phyloP scores from a whole-genome alignment of 176 grass and related monocot species.

The Melocanna baccifera region DNA sequence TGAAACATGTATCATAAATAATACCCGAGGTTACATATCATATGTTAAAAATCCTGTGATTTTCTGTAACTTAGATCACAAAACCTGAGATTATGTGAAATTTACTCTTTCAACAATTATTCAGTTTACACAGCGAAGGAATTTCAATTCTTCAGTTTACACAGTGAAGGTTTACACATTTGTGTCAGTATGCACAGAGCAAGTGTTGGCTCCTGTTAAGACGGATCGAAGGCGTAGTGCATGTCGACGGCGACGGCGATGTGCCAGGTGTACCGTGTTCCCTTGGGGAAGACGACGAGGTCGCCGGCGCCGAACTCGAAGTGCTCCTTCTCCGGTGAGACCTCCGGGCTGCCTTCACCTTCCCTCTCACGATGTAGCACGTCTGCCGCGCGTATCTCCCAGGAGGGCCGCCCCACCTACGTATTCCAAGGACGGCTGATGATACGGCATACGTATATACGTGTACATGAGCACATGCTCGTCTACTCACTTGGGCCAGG shows the following conservation, averaged over 20 bases:
- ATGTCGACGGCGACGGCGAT: conserved; percentile 58
- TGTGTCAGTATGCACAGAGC: neutral
- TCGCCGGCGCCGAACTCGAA: conserved; percentile 53
- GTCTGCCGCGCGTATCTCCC: conserved; percentile 63
- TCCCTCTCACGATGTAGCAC: conserved; percentile 63
- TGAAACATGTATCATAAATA: too few species aligned
- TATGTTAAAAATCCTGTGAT: too few species aligned
- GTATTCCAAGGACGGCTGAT: neutral
- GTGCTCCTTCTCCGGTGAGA: conserved; percentile 29
- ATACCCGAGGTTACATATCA: too few species aligned
- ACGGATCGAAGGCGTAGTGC: conserved; percentile 63
- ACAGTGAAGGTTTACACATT: neutral
- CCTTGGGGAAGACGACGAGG: conserved; percentile 58
- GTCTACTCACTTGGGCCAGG: conserved; percentile 36
- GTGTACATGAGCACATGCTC: neutral
- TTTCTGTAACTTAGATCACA: too few species aligned
- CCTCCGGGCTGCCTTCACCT: conserved; percentile 45
- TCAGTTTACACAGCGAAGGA: neutral
- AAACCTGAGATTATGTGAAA: too few species aligned
- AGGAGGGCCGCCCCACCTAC: conserved; percentile 60
- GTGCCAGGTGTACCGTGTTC: conserved; percentile 65
- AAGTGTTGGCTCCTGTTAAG: neutral
- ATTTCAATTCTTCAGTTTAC: neutral
- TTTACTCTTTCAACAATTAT: too few species aligned
- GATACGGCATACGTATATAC: neutral